Conservation (phyloP, 2,329 filamentous ascomycete species). For the Diaporthe citriasiana region DNA sequence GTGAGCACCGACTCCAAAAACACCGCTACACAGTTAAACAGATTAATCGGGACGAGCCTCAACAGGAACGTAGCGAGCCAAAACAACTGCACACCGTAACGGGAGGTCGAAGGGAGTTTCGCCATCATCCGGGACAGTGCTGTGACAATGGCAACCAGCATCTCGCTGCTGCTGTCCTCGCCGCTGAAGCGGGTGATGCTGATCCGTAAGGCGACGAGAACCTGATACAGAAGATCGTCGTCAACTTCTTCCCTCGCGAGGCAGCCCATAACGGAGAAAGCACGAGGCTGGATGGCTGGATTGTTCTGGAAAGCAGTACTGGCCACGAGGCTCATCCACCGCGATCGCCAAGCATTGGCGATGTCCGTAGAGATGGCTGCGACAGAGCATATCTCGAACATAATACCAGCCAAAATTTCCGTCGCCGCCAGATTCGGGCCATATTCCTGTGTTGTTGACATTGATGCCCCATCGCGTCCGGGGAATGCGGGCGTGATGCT, state of each 20-base stretch:
- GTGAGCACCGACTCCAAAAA: conserved; percentile 75
- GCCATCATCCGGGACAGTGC: conserved; percentile 79
- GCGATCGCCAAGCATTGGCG: conserved; percentile 77
- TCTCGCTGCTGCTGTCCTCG: conserved; percentile 75
- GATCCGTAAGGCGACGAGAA: conserved; percentile 76
- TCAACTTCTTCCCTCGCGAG: conserved; percentile 79
- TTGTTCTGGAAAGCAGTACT: conserved; percentile 82
- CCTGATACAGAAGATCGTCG: conserved; percentile 79
- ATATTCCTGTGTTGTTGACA: conserved; percentile 67
- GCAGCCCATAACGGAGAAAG: conserved; percentile 80
- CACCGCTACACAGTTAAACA: conserved; percentile 76
- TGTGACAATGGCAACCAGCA: conserved; percentile 77
- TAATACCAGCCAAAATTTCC: conserved; percentile 71
- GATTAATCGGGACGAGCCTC: conserved; percentile 70
- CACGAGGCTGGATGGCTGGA: conserved; percentile 77
- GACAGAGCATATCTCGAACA: conserved; percentile 75
- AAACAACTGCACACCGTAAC: conserved; percentile 78
- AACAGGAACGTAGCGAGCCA: conserved; percentile 78
- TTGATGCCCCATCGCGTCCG: conserved; percentile 66
- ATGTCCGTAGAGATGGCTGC: conserved; percentile 75
- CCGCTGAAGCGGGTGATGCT: conserved; percentile 73
- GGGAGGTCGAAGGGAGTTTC: conserved; percentile 75
- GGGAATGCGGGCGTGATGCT: conserved; percentile 59
- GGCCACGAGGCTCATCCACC: conserved; percentile 81
- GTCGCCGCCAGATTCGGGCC: conserved; percentile 67